Base-by-base conservation (phyloP, 192 early-diverging fungal genomes). In the Coemansia sp. region DNA sequence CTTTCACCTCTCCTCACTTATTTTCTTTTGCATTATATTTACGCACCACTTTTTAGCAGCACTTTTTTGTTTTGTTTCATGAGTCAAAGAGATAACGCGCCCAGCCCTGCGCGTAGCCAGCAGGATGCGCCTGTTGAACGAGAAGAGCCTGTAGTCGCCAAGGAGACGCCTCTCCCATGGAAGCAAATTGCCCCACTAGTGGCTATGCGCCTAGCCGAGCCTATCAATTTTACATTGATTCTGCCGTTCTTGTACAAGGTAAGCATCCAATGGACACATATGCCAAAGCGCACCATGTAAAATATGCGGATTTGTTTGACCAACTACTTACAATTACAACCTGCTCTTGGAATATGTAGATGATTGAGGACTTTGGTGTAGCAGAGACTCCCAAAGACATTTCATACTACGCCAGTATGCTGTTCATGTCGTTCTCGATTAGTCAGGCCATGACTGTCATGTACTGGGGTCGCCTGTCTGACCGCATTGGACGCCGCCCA, bases 401-500 rank as follows among this genome's bases (percentile, higher is more conserved):
- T 58, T 91, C 92, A 9, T 89, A 84, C 75, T 96, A 94, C 76
- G 68, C 81, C 10, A 76, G 87, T 31, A 70, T 85, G 34, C 39
- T 88, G 37, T 72, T 82, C 23, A 64, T 77, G n/a, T 77, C 81
- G 2, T 85, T 82, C 63, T 77, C 85, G 0, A 50, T 86, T 42
- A 70, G 75, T 59, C 87, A 88, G 36, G 67, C 76, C 9, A 37
- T 71, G 37, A 86, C 85, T 6, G 62, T 77, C 1, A 88, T 89
- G 69, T 66, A 85, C n/a, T 92, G 89, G 90, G 93, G 92, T 7
- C 78, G 69, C 17, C 67, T 92, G 19, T 90, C 89, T 25, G 94
- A 96, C 73, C 85, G 89, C 17, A 85, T 89, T 74, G 95, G 95
- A 3, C 77, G 95, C 15, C 78, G 90, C 17, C 93, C 93, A 11